phyloP scores from a whole-genome alignment of 805 yeast species.

The Zygotorulaspora florentina region DNA sequence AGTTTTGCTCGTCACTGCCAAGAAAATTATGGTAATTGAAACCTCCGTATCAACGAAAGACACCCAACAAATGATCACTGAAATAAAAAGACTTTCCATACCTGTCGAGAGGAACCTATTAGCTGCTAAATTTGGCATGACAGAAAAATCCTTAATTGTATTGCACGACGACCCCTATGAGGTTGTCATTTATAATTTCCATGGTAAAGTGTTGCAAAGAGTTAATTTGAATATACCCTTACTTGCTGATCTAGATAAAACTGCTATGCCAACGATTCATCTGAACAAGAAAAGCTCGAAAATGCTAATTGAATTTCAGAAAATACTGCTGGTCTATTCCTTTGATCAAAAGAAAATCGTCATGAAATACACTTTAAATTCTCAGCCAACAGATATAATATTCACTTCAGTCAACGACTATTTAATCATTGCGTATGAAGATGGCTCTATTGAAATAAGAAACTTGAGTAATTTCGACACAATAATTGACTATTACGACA shows the following conservation, averaged over 20 bases:
- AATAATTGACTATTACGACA: neutral
- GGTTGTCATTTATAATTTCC: slow-evolving; percentile 28
- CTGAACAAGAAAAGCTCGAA: slow-evolving; percentile 32
- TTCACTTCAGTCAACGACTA: slow-evolving; percentile 16
- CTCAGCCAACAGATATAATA: slow-evolving; percentile 12
- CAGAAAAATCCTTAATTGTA: slow-evolving; percentile 32
- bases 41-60: slow-evolving; percentile 4
- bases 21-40: slow-evolving; percentile 13
- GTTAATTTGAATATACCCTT: slow-evolving; percentile 18
- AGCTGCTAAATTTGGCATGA: slow-evolving; percentile 29
- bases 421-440: slow-evolving; percentile 20
- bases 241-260: slow-evolving; percentile 5
- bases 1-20: slow-evolving; percentile 20
- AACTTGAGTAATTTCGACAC: slow-evolving; percentile 18
- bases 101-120: slow-evolving; percentile 9
- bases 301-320: slow-evolving; percentile 26
- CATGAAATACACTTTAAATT: slow-evolving; percentile 14
- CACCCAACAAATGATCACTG: slow-evolving; percentile 6
- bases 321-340: slow-evolving; percentile 26
- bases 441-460: slow-evolving; percentile 27
- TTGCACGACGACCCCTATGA: slow-evolving; percentile 21
- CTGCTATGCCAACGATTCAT: slow-evolving; percentile 8
- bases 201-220: slow-evolving; percentile 27
- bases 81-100: slow-evolving; percentile 15
- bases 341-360: slow-evolving; percentile 31